Evolutionary conservation across 2,329 filamentous ascomycete species (phyloP).

Genomic region (Fusarium beomiforme): DNA sequence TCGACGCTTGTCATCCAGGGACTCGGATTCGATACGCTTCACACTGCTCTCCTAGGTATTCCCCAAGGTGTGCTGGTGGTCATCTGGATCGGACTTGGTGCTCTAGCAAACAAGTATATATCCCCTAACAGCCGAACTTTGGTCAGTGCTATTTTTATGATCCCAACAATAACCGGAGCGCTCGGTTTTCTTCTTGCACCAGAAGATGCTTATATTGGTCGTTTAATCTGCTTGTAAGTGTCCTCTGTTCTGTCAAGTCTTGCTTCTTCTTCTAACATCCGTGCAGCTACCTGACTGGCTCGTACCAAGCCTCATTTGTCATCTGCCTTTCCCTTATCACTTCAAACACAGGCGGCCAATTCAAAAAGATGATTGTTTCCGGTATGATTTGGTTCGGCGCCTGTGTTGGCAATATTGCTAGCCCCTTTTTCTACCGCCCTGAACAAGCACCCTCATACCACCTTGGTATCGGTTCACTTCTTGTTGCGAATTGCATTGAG

Average conservation of each 20-base stretch:
- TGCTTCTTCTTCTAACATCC: not conserved
- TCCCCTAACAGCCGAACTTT: constrained; percentile 60
- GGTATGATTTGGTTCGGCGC: constrained; percentile 69
- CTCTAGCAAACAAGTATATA: constrained; percentile 51
- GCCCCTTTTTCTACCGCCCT: constrained; percentile 70
- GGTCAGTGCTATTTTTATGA: constrained; percentile 64
- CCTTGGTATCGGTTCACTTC: constrained; percentile 54
- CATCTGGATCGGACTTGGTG: constrained; percentile 54
- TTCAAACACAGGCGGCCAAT: constrained; percentile 64
- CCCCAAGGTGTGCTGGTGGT: constrained; percentile 51
- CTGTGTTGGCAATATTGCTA: constrained; percentile 69
- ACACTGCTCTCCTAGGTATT: constrained; percentile 52
- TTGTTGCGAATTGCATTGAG: constrained; percentile 54
- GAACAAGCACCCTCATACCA: constrained; percentile 58
- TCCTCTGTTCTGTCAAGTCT: rapidly evolving
- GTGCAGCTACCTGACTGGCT: constrained; percentile 48
- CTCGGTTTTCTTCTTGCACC: constrained; percentile 67
- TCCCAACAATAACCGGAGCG: constrained; percentile 68
- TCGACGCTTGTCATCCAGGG: constrained; percentile 68
- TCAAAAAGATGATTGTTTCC: constrained; percentile 72
- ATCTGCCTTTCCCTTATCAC: constrained; percentile 57
- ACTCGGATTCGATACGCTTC: constrained; percentile 59
- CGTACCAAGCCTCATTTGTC: constrained; percentile 54
- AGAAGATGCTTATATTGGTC: constrained; percentile 58
- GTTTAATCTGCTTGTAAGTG: constrained; percentile 63